A percentile compares a stretch with the other conserved stretches of the same genome.
These are phyloP conservation scores for Beauveria pseudobassiana DNA, from an alignment of 2,329 filamentous ascomycete species.

Conservation along the genomic window DNA sequence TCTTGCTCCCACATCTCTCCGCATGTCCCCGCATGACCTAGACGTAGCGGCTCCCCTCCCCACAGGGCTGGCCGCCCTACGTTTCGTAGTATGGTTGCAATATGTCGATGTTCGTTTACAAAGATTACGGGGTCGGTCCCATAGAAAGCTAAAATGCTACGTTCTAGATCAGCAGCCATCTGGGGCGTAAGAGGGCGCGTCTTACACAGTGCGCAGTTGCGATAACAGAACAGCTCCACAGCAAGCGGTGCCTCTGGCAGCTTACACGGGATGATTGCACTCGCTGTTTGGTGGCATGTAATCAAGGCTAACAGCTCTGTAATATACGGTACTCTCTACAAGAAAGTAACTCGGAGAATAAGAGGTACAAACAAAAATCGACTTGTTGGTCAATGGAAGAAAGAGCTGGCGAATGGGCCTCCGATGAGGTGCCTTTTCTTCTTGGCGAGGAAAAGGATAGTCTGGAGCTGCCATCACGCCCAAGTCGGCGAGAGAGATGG, in stretches of 20 bases:
- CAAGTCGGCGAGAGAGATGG: constrained; percentile 3
- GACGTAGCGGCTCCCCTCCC: neutral
- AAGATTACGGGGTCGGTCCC: neutral
- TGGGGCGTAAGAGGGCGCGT: neutral
- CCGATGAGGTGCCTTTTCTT: constrained; percentile 10
- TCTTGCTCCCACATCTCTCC: neutral
- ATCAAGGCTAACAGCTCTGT: neutral
- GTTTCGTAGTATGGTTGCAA: neutral
- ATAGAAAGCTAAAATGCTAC: neutral
- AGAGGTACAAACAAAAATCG: neutral
- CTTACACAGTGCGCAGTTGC: neutral
- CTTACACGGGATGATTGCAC: no score
- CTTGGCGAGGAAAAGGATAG: constrained; percentile 3
- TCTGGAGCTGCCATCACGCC: neutral
- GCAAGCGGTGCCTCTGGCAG: neutral
- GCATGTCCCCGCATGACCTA: neutral
- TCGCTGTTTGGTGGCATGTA: no score
- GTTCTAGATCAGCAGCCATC: neutral
- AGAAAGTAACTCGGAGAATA: no score
- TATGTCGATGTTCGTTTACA: neutral
- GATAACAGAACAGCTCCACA: neutral
- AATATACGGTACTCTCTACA: neutral
- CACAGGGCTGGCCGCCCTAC: neutral
- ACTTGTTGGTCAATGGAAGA: neutral
- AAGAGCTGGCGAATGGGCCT: neutral